Percentiles rank a stretch among this genome's conserved stretches.
These are phyloP conservation scores for Linum trigynum DNA, from an alignment of 345 rosid species.

Conservation along the genomic window DNA sequence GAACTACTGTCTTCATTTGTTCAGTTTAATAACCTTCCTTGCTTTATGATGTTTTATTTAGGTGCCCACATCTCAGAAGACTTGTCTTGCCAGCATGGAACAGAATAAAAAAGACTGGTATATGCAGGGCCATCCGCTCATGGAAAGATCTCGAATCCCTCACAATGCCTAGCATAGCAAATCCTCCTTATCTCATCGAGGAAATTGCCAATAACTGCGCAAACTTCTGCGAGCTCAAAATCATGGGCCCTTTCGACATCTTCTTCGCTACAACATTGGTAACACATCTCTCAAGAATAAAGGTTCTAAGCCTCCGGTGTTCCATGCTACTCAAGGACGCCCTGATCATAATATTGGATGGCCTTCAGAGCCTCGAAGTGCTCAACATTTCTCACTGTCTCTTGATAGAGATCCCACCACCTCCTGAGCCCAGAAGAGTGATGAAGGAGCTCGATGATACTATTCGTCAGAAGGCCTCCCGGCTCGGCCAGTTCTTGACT, in stretches of 20 bases:
- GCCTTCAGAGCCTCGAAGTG: constrained; percentile 47
- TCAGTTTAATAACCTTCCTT: background rate
- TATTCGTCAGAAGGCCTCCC: constrained; percentile 42
- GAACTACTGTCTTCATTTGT: too few relatives aligned
- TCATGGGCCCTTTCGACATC: constrained; percentile 68
- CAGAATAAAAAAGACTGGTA: constrained; percentile 58
- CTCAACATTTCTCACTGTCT: constrained; percentile 78
- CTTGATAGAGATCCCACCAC: constrained; percentile 33
- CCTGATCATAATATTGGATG: constrained; percentile 45
- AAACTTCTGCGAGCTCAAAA: constrained; percentile 54
- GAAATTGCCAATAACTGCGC: constrained; percentile 65
- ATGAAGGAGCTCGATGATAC: constrained; percentile 37
- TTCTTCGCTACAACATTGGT: constrained; percentile 39
- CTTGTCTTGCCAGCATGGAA: constrained; percentile 86
- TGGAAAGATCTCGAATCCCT: constrained; percentile 80
- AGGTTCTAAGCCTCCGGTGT: constrained; percentile 67
- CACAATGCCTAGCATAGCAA: constrained; percentile 82
- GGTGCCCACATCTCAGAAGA: constrained; percentile 57
- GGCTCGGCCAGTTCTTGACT: constrained; percentile 43
- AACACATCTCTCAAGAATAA: constrained; percentile 37
- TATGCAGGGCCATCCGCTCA: constrained; percentile 54
- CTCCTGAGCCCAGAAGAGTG: constrained; percentile 33
- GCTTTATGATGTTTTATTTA: constrained; percentile 9
- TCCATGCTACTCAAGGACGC: constrained; percentile 49
- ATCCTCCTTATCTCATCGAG: constrained; percentile 51